These are phyloP conservation scores for Vigna radiata DNA, from an alignment of 306 rosid species.

Conservation along the genomic window DNA sequence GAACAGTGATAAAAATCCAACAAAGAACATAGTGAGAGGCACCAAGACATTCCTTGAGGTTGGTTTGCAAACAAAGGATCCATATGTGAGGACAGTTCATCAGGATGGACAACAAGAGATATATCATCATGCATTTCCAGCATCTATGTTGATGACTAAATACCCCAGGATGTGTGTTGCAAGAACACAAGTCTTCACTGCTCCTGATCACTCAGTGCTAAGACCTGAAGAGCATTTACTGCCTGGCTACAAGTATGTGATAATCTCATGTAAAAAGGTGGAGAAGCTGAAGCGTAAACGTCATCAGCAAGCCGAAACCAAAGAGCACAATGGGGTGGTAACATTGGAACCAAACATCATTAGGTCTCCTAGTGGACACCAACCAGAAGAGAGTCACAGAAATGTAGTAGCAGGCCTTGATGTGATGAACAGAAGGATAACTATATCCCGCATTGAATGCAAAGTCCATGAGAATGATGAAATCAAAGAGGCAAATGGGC, in stretches of 20 bases:
- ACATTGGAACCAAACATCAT: slow-evolving; percentile 21
- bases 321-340: neutral
- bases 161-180: slow-evolving; percentile 68
- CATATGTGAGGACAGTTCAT: slow-evolving; percentile 60
- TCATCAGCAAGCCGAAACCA: slow-evolving; percentile 33
- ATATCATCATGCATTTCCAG: slow-evolving; percentile 56
- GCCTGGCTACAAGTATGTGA: slow-evolving; percentile 66
- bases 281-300: slow-evolving; percentile 61
- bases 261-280: slow-evolving; percentile 49
- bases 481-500: slow-evolving; percentile 5
- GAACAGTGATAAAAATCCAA: slow-evolving; percentile 13
- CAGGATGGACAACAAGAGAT: slow-evolving; percentile 60
- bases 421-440: slow-evolving; percentile 33
- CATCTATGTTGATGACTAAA: slow-evolving; percentile 57
- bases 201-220: slow-evolving; percentile 62
- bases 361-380: slow-evolving; percentile 28
- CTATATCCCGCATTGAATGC: slow-evolving; percentile 24
- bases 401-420: slow-evolving; percentile 25
- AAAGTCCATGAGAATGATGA: slow-evolving; percentile 25
- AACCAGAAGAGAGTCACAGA: slow-evolving; percentile 37
- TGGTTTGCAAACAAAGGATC: slow-evolving; percentile 39
- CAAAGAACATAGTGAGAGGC: slow-evolving; percentile 38
- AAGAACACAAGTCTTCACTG: slow-evolving; percentile 59
- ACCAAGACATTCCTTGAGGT: slow-evolving; percentile 38
- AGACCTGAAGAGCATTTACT: slow-evolving; percentile 57